phyloP scores from a whole-genome alignment of 345 rosid genomes.

The Gossypium anomalum region DNA sequence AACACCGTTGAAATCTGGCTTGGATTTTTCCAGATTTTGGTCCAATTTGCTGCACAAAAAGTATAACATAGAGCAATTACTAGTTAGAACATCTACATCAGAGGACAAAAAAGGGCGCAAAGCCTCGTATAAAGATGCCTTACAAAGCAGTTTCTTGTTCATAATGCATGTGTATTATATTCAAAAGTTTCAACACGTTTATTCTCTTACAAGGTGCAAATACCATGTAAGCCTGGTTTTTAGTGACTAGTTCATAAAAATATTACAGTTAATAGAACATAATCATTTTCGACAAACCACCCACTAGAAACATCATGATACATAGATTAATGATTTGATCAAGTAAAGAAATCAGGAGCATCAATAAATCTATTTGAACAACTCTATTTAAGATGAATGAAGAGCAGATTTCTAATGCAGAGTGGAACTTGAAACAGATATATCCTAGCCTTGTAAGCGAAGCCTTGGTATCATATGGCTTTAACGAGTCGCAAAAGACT shows the following conservation, averaged over 20 bases:
- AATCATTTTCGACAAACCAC: no score
- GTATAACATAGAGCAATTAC: background rate
- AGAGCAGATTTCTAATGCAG: no score
- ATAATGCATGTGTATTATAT: background rate
- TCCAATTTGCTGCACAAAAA: conserved; percentile 39
- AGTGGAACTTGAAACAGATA: no score
- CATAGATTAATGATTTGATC: background rate
- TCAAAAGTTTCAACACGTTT: no score
- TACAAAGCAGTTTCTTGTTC: background rate
- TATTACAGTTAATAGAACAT: no score
- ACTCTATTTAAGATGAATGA: background rate
- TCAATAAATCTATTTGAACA: background rate
- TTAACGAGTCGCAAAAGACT: background rate
- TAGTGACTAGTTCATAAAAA: no score
- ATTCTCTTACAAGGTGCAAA: no score
- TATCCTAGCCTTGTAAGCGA: no score
- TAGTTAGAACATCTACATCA: background rate
- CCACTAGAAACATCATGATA: no score
- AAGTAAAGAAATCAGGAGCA: background rate
- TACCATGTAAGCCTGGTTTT: no score
- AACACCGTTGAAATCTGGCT: conserved; percentile 8
- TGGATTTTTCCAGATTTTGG: conserved; percentile 28
- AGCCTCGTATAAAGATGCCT: background rate
- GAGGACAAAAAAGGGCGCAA: background rate
- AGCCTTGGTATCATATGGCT: background rate